Conservation (phyloP, 1,139 yeast species). For the Kodamaea ohmeri region DNA sequence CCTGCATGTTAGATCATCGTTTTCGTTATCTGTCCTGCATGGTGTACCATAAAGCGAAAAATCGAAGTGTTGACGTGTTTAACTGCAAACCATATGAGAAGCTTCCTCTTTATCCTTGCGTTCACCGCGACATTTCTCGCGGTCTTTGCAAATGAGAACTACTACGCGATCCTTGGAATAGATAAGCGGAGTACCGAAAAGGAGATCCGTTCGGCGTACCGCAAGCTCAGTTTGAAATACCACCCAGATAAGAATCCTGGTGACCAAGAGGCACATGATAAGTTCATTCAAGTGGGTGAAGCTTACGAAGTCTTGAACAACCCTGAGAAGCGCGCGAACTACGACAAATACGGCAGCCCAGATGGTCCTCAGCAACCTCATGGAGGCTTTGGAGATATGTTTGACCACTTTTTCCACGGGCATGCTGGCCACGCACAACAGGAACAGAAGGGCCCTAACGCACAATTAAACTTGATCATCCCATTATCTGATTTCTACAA, state of each 20-base stretch:
- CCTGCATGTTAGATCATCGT: background rate
- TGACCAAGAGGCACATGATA: constrained; percentile 71
- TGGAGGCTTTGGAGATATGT: constrained; percentile 57
- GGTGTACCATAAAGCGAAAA: background rate
- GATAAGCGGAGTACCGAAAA: constrained; percentile 66
- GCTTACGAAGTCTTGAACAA: constrained; percentile 89
- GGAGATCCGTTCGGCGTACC: constrained; percentile 84
- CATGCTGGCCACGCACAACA: constrained; percentile 32
- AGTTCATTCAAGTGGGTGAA: constrained; percentile 86
- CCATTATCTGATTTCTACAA: constrained; percentile 64
- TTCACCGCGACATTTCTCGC: constrained; percentile 1
- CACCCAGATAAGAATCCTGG: constrained; percentile 94
- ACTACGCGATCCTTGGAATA: constrained; percentile 61
- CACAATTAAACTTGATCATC: constrained; percentile 55
- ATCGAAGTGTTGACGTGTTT: constrained; percentile 1
- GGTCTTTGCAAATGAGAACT: constrained; percentile 15
- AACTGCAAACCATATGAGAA: background rate
- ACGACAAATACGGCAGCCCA: constrained; percentile 83
- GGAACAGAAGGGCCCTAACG: constrained; percentile 57
- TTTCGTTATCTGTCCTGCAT: background rate
- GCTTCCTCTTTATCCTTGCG: background rate
- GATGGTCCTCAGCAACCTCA: constrained; percentile 53
- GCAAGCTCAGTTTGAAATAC: constrained; percentile 77
- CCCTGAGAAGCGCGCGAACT: constrained; percentile 64
- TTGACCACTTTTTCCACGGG: constrained; percentile 59